Base-by-base conservation (phyloP, 225 moss, liverwort and hornwort genomes). In the Pseudisothecium myosuroides region DNA sequence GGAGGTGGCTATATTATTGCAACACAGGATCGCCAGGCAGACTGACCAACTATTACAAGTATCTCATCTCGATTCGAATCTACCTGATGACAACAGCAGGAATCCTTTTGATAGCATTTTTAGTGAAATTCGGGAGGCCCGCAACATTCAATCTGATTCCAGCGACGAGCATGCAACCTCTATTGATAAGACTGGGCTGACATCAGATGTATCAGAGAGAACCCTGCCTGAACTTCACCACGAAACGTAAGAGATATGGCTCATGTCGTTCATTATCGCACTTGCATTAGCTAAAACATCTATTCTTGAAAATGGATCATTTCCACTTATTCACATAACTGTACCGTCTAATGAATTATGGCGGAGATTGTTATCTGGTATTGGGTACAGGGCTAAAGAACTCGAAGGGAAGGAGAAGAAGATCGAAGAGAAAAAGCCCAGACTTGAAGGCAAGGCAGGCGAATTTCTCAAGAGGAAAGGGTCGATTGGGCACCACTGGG, bases 21-120 rank as follows among this genome's bases (percentile, higher is more conserved):
- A 98, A 80, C 96, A 97, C 90, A 96, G 94, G 81, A 97, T 98
- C 89, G 95, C 97, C 80, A 96, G 90, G 90, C 90, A 95, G 80
- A 89, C 91, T 71, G 89, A 91, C 54, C 85, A 81, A 29, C 87
- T 98, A 47, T 87, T 98, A 68, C 95, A 93, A 60, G 82, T 92
- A 67, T 72, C 82, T 47, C 85, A 74, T 34, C 32, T 43, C 36
- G 3, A 83, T 76, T 66, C 83, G 37, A 56, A n/a, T n/a, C 58
- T 84, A 65, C 65, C 86, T 86, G 68, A 83, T 27, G 77, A 85
- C 80, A 84, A 43, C 72, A 76, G 55, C 32, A 74, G 75, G 58
- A 75, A 64, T 60, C 79, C 68, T 32, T 45, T 85, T 39, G 37
- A 90, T 88, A 37, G 21, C 50, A 90, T 90, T 69, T 65, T 89